Conservation (phyloP, 176 grass and related monocot species). For the Musa acuminata region DNA sequence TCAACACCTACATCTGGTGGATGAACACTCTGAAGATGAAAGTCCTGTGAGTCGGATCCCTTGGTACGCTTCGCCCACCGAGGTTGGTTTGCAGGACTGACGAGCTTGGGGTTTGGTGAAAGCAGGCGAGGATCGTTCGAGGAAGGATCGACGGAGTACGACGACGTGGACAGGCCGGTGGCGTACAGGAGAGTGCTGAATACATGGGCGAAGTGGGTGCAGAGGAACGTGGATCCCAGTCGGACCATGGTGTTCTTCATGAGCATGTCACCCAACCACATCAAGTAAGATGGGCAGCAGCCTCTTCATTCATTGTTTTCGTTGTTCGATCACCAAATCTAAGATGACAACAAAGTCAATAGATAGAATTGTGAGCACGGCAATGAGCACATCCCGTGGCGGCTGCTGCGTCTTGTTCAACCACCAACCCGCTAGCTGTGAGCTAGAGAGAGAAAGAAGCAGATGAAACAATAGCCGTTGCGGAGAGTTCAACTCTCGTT, state of each 20-base stretch:
- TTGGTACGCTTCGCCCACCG: neutral
- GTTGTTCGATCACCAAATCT: too few species aligned
- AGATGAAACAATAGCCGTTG: too few species aligned
- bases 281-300: constrained; percentile 31
- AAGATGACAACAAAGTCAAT: too few species aligned
- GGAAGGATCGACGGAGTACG: constrained; percentile 54
- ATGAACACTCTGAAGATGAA: constrained; percentile 66
- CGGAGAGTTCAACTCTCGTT: too few species aligned
- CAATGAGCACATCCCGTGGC: too few species aligned
- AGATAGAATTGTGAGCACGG: too few species aligned
- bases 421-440: too few species aligned
- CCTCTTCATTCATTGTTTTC: neutral
- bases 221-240: constrained; percentile 44
- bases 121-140: constrained; percentile 41
- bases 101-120: neutral
- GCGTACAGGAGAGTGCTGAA: constrained; percentile 50
- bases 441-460: too few species aligned
- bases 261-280: constrained; percentile 82
- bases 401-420: too few species aligned
- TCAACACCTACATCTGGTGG: constrained; percentile 99
- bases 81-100: neutral
- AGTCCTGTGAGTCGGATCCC: constrained; percentile 35
- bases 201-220: constrained; percentile 63
- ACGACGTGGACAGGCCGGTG: constrained; percentile 53
- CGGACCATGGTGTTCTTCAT: constrained; percentile 68